Evolutionary conservation across 257 asterid genomes (phyloP).

Genomic region (Phtheirospermum japonicum): DNA sequence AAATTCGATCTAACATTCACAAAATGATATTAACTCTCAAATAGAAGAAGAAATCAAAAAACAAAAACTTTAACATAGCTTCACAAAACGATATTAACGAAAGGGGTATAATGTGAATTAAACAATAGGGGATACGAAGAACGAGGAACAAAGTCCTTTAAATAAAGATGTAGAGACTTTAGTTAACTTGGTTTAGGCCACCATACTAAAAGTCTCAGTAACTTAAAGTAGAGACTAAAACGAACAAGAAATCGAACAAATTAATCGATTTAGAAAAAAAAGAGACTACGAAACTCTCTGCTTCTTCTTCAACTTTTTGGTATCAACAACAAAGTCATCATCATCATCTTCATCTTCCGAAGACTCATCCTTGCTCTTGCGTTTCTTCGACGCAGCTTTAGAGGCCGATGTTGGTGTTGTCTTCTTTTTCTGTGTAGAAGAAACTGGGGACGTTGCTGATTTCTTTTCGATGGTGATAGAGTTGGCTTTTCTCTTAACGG

Average conservation of each 20-base stretch:
- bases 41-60: too few species aligned
- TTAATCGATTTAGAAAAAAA: background rate
- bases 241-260: background rate
- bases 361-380: constrained; percentile 41
- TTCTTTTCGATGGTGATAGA: constrained; percentile 37
- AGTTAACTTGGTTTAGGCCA: too few species aligned
- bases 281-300: constrained; percentile 36
- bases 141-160: too few species aligned
- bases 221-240: background rate
- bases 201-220: too few species aligned
- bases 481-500: constrained; percentile 46
- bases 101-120: too few species aligned
- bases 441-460: constrained; percentile 31
- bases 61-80: too few species aligned
- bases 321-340: constrained; percentile 46
- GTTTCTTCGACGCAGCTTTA: constrained; percentile 49
- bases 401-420: constrained; percentile 23
- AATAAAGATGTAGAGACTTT: too few species aligned
- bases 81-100: too few species aligned
- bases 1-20: too few species aligned
- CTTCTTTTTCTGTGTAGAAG: constrained; percentile 44
- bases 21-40: too few species aligned
- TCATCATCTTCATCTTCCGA: constrained; percentile 43
- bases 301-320: constrained; percentile 42
- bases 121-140: too few species aligned